Base-by-base conservation (phyloP, 1,284 basidiomycete genomes). In the Ceratorhiza oryzae-sativae region DNA sequence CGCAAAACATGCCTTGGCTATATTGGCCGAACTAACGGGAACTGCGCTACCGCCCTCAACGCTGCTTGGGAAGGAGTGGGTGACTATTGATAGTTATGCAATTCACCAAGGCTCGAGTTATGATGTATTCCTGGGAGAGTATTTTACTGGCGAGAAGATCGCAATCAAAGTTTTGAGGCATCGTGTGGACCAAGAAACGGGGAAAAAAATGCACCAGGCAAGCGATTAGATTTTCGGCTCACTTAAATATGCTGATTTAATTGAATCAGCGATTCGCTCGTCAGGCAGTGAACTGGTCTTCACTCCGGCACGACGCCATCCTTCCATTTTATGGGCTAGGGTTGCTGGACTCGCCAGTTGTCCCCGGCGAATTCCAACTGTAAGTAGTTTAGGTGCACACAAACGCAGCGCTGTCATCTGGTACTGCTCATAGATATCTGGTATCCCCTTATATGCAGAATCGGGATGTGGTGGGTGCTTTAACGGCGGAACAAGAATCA, bases 111-210 rank as follows among this genome's bases (percentile, higher is more conserved):
- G 65, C 6, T 12, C 36, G 5, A 58, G 41, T 41, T 70, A 70
- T 20, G 65, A 70, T 15, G 42, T 70, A 3, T 58, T 70, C 41
- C 10, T 51, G 1, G 49, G 49, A 9, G 70, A 71, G 13, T 71
- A 71, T 20, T 71, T 71, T n/a, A 71, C 70, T 1, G 70, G 70
- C 2, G 70, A 71, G 36, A 61, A 20, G 58, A 55, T 71, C 12
- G 70, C 45, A 3, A 61, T 71, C 25, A 71, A 71, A 25, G 48
- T 71, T 6, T 46, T 71, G 30, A 20, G 70, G 3, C 70, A 61
- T 4, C 56, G 70, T n/a, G 32, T 71, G 13, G 58, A 61, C 27
- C 34, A 41, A 13, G 39, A 60, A 30, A 71, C 70, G 1, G 70
- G 34, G n/a, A 23, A 27, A 27, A 58, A 25, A 25, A 70, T 45